These are phyloP conservation scores for Phanerochaete sordida DNA, from an alignment of 768 basidiomycete species.

Conservation along the genomic window DNA sequence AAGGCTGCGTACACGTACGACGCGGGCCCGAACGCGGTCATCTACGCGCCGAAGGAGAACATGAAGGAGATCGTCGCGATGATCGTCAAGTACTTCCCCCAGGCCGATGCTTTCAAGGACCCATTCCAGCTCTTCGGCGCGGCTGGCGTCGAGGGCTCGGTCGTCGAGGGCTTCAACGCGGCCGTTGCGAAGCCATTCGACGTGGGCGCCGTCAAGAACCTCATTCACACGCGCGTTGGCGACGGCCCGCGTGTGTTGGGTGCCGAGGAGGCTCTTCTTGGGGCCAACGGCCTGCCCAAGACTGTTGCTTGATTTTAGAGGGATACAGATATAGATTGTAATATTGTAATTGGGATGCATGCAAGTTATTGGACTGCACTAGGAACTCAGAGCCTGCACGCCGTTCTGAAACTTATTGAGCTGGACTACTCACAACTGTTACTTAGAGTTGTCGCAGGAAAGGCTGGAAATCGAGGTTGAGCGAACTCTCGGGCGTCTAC, in stretches of 20 bases:
- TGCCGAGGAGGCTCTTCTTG: constrained; percentile 62
- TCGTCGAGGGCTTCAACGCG: constrained; percentile 73
- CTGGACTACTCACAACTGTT: no score
- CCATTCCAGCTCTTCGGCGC: constrained; percentile 59
- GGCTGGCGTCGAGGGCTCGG: constrained; percentile 39
- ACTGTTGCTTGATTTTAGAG: neutral
- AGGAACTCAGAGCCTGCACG: no score
- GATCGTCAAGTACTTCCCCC: constrained; percentile 85
- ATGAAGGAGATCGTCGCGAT: constrained; percentile 74
- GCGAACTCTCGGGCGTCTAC: no score
- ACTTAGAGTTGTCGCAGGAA: no score
- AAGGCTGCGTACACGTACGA: constrained; percentile 99
- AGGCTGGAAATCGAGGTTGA: no score
- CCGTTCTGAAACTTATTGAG: no score
- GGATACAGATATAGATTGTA: neutral
- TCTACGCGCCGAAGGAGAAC: constrained; percentile 80
- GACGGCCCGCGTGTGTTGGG: constrained; percentile 81
- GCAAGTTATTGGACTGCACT: no score
- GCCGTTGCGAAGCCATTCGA: constrained; percentile 71
- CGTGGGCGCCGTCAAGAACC: constrained; percentile 75
- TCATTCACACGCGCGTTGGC: constrained; percentile 92
- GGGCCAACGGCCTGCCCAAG: constrained; percentile 66
- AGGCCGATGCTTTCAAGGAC: constrained; percentile 72
- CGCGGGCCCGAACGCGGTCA: constrained; percentile 97
- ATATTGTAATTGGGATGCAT: no score